phyloP scores from a whole-genome alignment of 768 basidiomycete genomes.

The Coprinellus aureogranulatus region DNA sequence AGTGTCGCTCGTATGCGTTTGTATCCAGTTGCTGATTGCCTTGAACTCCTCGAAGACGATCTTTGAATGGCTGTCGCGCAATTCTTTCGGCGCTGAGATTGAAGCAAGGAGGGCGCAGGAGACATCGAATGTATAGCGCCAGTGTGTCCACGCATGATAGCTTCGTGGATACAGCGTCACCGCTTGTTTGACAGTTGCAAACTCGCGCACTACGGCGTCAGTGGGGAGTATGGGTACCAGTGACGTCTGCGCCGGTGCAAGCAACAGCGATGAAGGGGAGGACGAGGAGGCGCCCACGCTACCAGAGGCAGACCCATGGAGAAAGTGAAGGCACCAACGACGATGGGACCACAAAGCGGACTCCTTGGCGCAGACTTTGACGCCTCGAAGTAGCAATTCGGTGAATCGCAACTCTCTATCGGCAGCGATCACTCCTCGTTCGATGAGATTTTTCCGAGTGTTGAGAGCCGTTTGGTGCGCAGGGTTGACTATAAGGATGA shows the following conservation, averaged over 20 bases:
- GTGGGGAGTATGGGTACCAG: slow-evolving; percentile 34
- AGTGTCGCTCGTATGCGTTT: slow-evolving; percentile 65
- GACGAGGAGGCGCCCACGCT: neutral
- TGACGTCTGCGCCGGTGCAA: slow-evolving; percentile 14
- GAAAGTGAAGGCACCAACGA: slow-evolving; percentile 53
- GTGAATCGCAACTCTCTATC: slow-evolving; percentile 48
- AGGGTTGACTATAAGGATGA: slow-evolving; percentile 65
- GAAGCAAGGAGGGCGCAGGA: slow-evolving; percentile 20
- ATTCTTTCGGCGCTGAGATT: slow-evolving; percentile 10
- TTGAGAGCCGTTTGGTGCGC: slow-evolving; percentile 70
- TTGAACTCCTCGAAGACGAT: slow-evolving; percentile 40
- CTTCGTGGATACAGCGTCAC: slow-evolving; percentile 69
- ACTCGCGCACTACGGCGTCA: slow-evolving; percentile 42
- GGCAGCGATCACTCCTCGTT: slow-evolving; percentile 31
- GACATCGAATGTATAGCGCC: slow-evolving; percentile 46
- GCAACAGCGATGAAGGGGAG: neutral
- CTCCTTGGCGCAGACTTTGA: slow-evolving; percentile 58
- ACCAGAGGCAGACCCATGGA: slow-evolving; percentile 23
- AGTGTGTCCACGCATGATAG: slow-evolving; percentile 72
- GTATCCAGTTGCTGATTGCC: slow-evolving; percentile 50
- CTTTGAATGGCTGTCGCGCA: slow-evolving; percentile 20
- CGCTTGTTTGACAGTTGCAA: slow-evolving; percentile 44
- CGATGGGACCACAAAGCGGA: slow-evolving; percentile 71
- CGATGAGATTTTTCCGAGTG: slow-evolving; percentile 51
- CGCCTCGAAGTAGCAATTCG: slow-evolving; percentile 46